A percentile compares a stretch with the other conserved stretches of the same genome.
These are phyloP conservation scores for Trypanosoma brucei DNA, from an alignment of 208 protist genomes.

Conservation along the genomic window DNA sequence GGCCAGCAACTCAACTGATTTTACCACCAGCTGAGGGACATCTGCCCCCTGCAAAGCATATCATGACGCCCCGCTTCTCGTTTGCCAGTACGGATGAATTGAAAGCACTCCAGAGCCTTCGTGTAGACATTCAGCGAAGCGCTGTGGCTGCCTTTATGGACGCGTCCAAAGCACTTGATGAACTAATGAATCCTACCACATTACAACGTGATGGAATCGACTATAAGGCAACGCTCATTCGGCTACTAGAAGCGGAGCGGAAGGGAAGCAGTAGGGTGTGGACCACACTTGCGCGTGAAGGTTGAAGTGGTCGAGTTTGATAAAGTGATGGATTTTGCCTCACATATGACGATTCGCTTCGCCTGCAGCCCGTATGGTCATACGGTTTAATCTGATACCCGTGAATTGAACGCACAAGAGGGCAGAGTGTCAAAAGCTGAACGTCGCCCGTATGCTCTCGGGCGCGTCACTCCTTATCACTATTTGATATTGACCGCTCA, in stretches of 20 bases:
- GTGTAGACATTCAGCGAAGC: conserved; percentile 50
- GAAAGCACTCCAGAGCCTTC: conserved; percentile 40
- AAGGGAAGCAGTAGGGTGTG: not conserved
- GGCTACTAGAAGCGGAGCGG: not conserved
- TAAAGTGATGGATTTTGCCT: too few relatives aligned
- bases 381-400: too few relatives aligned
- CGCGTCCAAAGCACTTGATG: conserved; percentile 10
- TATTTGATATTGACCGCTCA: too few relatives aligned
- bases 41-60: conserved; percentile 57
- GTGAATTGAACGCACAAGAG: too few relatives aligned
- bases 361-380: too few relatives aligned
- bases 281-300: conserved; percentile 8
- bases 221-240: conserved; percentile 2
- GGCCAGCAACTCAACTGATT: conserved; percentile 34
- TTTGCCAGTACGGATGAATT: conserved; percentile 59
- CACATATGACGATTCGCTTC: too few relatives aligned
- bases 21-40: conserved; percentile 25
- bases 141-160: conserved; percentile 15
- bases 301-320: not conserved
- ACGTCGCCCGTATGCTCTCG: too few relatives aligned
- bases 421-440: too few relatives aligned
- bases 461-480: too few relatives aligned
- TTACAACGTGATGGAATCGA: not conserved
- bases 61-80: conserved; percentile 65
- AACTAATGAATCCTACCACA: not conserved